Evolutionary conservation across 2,329 filamentous ascomycete species (phyloP).

Genomic region (Trichoderma citrinoviride): DNA sequence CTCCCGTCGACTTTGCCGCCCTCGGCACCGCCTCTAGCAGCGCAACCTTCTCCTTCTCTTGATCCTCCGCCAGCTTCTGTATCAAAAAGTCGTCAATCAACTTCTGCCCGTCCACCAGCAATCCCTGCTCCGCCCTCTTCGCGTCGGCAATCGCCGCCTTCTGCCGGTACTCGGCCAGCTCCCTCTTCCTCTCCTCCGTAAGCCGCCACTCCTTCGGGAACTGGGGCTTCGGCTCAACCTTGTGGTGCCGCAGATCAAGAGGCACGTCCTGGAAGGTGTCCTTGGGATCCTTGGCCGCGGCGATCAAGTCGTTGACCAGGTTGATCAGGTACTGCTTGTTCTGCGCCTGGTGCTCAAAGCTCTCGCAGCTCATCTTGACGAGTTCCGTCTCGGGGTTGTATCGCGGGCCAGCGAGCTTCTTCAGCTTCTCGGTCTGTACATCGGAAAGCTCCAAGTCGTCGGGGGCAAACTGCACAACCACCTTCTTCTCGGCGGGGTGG

Average conservation of each 20-base stretch:
- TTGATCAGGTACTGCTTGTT: conserved; percentile 95
- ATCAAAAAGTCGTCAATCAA: conserved; percentile 43
- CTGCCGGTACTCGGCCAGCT: conserved; percentile 62
- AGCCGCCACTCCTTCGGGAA: conserved; percentile 86
- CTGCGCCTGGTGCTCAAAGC: conserved; percentile 83
- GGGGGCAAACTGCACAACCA: conserved; percentile 85
- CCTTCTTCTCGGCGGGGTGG: conserved; percentile 89
- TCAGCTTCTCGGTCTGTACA: conserved; percentile 72
- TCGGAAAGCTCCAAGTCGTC: conserved; percentile 67
- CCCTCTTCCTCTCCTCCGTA: conserved; percentile 63
- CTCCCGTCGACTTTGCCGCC: conserved; percentile 18
- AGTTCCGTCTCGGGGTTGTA: conserved; percentile 83
- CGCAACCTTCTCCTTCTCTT: conserved; percentile 35
- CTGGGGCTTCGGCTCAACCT: conserved; percentile 61
- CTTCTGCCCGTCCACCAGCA: conserved; percentile 57
- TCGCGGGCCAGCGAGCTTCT: conserved; percentile 79
- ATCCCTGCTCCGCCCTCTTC: conserved; percentile 50
- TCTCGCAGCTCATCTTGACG: conserved; percentile 87
- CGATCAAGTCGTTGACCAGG: conserved; percentile 68
- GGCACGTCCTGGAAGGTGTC: conserved; percentile 89
- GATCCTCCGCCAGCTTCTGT: conserved; percentile 35
- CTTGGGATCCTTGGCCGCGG: conserved; percentile 69
- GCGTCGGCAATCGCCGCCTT: conserved; percentile 54
- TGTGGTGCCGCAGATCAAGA: conserved; percentile 82
- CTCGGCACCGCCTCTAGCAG: conserved; percentile 32